Evolutionary conservation across 306 rosid species (phyloP).

Genomic region (Neltuma alba): DNA sequence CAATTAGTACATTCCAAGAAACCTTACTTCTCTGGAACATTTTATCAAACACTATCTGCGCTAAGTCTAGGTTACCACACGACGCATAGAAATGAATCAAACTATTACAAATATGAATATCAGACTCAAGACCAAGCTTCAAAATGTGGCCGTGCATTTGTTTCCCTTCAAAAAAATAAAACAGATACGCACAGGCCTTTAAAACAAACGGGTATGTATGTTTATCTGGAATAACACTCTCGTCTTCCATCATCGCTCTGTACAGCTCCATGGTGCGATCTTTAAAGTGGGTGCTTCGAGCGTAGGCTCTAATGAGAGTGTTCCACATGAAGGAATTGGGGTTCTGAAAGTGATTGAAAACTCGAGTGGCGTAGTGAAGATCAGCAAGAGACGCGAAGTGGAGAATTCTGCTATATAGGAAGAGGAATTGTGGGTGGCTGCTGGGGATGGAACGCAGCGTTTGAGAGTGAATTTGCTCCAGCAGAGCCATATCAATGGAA

Average conservation of each 20-base stretch:
- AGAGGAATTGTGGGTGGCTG: constrained; percentile 48
- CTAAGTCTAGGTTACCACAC: constrained; percentile 64
- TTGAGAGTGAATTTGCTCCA: constrained; percentile 83
- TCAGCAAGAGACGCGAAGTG: constrained; percentile 47
- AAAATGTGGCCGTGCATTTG: constrained; percentile 66
- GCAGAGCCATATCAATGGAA: constrained; percentile 42
- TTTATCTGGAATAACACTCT: constrained; percentile 51
- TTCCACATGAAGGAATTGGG: constrained; percentile 91
- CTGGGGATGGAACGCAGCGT: constrained; percentile 57
- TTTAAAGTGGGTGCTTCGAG: constrained; percentile 53
- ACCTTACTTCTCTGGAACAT: constrained; percentile 68
- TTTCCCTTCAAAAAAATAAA: constrained; percentile 64
- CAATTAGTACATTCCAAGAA: constrained; percentile 83
- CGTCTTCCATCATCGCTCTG: constrained; percentile 54
- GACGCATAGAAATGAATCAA: constrained; percentile 77
- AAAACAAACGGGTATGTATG: constrained; percentile 80
- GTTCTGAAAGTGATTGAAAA: constrained; percentile 46
- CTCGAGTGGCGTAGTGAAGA: constrained; percentile 59
- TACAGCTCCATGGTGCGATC: constrained; percentile 49
- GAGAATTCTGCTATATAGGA: constrained; percentile 60
- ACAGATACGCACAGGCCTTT: constrained; percentile 69
- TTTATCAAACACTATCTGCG: constrained; percentile 53
- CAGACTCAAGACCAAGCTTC: constrained; percentile 66
- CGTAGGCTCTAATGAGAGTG: constrained; percentile 71
- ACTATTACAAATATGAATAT: constrained; percentile 66